phyloP scores from a whole-genome alignment of 2,329 filamentous ascomycete species.

The Cladosporium phlei region DNA sequence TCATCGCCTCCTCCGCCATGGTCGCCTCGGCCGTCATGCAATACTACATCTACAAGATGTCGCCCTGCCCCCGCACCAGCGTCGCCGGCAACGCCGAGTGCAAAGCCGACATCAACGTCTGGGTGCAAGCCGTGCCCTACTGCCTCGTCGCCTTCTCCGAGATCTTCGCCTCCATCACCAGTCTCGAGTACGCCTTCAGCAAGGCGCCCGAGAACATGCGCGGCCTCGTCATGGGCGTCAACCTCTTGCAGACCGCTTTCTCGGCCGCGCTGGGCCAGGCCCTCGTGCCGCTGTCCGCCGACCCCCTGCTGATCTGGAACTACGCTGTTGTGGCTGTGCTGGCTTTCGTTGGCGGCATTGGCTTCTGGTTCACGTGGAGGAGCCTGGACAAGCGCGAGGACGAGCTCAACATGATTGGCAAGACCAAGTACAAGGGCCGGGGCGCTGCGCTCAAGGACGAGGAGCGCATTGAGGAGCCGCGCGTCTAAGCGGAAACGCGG shows the following conservation, averaged over 20 bases:
- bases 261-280: slow-evolving; percentile 58
- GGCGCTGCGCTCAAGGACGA: slow-evolving; percentile 13
- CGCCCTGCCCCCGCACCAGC: slow-evolving; percentile 1
- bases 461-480: slow-evolving; percentile 10
- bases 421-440: slow-evolving; percentile 24
- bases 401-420: slow-evolving; percentile 57
- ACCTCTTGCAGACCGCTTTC: slow-evolving; percentile 55
- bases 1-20: slow-evolving; percentile 51
- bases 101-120: slow-evolving; percentile 33
- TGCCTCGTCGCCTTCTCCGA: slow-evolving; percentile 42
- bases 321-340: slow-evolving; percentile 44
- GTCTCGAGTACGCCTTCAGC: slow-evolving; percentile 43
- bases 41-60: slow-evolving; percentile 26
- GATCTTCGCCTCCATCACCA: slow-evolving; percentile 43
- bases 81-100: slow-evolving; percentile 27
- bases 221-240: slow-evolving; percentile 49
- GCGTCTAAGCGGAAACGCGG: too few relatives aligned
- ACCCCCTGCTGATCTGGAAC: slow-evolving; percentile 65
- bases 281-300: slow-evolving; percentile 54
- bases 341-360: slow-evolving; percentile 3
- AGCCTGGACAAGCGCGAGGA: slow-evolving; percentile 53
- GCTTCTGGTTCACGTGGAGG: slow-evolving; percentile 14
- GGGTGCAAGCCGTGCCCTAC: slow-evolving; percentile 40
- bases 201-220: slow-evolving; percentile 46
- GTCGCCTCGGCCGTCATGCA: slow-evolving; percentile 53